phyloP scores from a whole-genome alignment of 257 asterid genomes.

The Solanum chiquidenum region DNA sequence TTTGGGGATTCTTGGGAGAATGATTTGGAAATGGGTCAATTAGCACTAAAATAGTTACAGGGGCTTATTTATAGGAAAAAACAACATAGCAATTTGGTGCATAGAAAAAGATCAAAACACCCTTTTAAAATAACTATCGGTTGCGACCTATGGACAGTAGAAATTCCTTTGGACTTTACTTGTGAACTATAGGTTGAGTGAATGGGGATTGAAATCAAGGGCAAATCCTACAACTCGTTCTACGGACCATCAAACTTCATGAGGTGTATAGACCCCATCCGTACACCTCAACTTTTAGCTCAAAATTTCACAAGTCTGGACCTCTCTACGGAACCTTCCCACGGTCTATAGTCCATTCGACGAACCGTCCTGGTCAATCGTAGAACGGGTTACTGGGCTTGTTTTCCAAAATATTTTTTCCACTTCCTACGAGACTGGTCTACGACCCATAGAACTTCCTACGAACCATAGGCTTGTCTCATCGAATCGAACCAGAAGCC shows the following conservation, averaged over 20 bases:
- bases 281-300: neutral
- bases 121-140: neutral
- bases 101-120: neutral
- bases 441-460: neutral
- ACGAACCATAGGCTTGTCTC: neutral
- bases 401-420: too few species aligned
- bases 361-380: neutral
- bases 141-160: neutral
- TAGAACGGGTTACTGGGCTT: neutral
- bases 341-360: neutral
- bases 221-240: neutral
- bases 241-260: neutral
- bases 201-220: neutral
- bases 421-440: neutral
- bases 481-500: neutral
- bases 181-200: neutral
- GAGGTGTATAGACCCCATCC: neutral
- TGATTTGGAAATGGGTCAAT: neutral
- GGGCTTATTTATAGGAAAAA: neutral
- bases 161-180: neutral
- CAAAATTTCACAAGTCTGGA: neutral
- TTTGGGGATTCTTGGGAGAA: neutral
- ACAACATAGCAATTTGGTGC: neutral
- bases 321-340: neutral
- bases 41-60: neutral